A percentile compares a stretch with the other conserved stretches of the same genome.
Conservation (phyloP, 1,284 basidiomycete genomes). For the Cryptococcus sp. region DNA sequence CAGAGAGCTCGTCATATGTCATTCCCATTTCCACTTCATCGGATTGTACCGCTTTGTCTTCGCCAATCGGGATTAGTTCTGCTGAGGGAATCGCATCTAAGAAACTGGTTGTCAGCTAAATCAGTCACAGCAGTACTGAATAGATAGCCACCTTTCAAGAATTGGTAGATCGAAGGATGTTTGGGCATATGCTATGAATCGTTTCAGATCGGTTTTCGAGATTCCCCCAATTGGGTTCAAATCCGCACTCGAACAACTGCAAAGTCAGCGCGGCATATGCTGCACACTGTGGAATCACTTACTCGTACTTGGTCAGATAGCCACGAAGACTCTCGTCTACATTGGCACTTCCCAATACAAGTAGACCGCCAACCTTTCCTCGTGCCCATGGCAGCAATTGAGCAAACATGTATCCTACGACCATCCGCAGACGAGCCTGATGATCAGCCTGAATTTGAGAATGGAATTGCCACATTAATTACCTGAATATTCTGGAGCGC, state of each 20-base stretch:
- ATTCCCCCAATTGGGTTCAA: conserved; percentile 98
- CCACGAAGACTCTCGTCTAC: conserved; percentile 97
- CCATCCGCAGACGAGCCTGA: conserved; percentile 87
- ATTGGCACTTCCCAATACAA: conserved; percentile 94
- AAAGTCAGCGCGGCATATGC: neutral
- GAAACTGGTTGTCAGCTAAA: conserved; percentile 58
- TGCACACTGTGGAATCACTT: conserved; percentile 24
- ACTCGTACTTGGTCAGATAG: conserved; percentile 98
- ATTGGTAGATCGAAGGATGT: conserved; percentile 78
- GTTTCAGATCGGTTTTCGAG: conserved; percentile 95
- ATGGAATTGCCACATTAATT: conserved; percentile 10
- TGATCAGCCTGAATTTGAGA: neutral
- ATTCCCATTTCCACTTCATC: conserved; percentile 99
- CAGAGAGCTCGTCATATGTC: conserved; percentile 95
- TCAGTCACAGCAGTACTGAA: no score
- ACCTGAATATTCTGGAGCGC: conserved; percentile 97
- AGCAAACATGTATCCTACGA: conserved; percentile 94
- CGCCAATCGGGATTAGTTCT: conserved; percentile 86
- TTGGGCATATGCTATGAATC: conserved; percentile 83
- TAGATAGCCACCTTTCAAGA: conserved; percentile 59
- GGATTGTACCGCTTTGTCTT: conserved; percentile 86
- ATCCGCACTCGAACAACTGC: conserved; percentile 68
- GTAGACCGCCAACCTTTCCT: conserved; percentile 74
- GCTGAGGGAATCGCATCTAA: conserved; percentile 88
- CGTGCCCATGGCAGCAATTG: conserved; percentile 92